Percentiles rank a stretch among this genome's conserved stretches.
Conservation (phyloP, 129 eudicot genomes). For the carrot (Daucus carota) region DNA sequence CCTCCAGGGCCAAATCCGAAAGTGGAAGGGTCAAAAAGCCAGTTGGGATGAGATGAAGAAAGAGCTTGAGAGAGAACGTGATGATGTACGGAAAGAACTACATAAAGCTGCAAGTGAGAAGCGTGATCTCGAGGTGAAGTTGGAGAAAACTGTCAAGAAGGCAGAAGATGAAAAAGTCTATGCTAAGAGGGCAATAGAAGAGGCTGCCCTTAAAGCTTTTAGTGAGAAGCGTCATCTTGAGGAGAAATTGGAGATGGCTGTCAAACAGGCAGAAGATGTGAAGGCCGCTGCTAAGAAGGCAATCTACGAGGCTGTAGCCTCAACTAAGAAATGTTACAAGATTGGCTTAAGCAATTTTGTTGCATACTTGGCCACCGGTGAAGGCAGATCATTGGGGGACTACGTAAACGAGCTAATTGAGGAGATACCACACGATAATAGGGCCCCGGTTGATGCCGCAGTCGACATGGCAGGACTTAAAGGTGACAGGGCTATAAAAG, state of each 20-base stretch:
- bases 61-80: constrained; percentile 1
- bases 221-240: background rate
- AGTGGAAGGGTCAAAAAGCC: background rate
- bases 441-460: background rate
- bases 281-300: background rate
- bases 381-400: background rate
- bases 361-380: background rate
- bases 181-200: background rate
- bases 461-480: background rate
- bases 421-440: background rate
- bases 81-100: background rate
- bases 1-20: background rate
- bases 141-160: background rate
- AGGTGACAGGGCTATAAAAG: constrained; percentile 5
- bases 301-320: background rate
- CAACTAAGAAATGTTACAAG: background rate
- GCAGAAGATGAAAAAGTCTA: background rate
- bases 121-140: background rate
- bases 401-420: background rate
- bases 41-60: constrained; percentile 1
- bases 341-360: background rate
- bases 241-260: background rate
- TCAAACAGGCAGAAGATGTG: background rate
- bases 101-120: background rate
- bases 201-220: background rate